Base-by-base conservation (phyloP, 2,329 filamentous ascomycete genomes). In the Orbilia blumenaviensis region DNA sequence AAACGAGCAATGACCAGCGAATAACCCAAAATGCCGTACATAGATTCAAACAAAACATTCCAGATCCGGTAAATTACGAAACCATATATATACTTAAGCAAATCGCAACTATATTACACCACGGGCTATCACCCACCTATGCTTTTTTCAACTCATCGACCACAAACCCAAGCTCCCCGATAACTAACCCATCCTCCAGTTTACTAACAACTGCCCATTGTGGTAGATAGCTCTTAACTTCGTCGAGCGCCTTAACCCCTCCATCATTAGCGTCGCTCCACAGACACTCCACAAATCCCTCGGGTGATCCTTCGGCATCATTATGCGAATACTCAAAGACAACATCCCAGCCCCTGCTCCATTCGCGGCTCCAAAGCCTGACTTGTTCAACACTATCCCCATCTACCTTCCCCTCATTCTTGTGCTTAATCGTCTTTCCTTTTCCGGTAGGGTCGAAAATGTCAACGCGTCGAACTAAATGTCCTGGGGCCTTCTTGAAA, bases 191-290 rank as follows among this genome's bases (percentile, higher is more conserved):
- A 83, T 93, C 91, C 25, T 86, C 86, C 78, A 88, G 84, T 84
- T 97, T 97, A 2, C 89, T 89, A 27, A 93, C 85, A 8, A 90
- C 89, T 5, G 89, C 89, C 95, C 95, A 99, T 3, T 86, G 84
- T 0, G 95, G 95, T 79, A 89, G 86, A 83, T 89, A 97, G 81
- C 89, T 87, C 79, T 87, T 85, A 56, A 92, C 86, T 83, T 98
- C 94, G 79, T 95, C 91, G 61, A 94, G 87, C 0, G 94, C 94
- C 0, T 94, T 94, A 54, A 98, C 93, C 90, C 1, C 84, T 83
- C 36, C 85, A 84, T 78, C 77, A 80, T 97, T 97, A 48, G 88
- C 89, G 84, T 99, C 95, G 80, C 91, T 93, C 93, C 94, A 98
- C 32, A 92, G 85, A 83, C 95, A 98, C 14, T 90, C 86, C 0